Conservation (phyloP, 2,329 filamentous ascomycete species). For the Thermothelomyces thermophilus region DNA sequence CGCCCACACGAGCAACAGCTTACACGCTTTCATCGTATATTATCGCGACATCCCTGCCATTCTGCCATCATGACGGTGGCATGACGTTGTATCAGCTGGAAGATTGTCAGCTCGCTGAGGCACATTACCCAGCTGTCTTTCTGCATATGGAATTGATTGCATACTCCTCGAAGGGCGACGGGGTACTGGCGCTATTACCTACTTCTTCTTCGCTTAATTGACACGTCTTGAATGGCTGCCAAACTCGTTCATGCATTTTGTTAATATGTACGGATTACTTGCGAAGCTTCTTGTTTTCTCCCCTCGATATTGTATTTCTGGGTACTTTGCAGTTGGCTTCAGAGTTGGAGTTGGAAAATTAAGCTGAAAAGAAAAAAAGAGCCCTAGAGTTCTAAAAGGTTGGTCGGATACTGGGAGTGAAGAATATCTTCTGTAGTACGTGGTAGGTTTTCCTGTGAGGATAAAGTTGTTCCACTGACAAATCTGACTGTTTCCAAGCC, state of each 20-base stretch:
- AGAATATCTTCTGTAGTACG: no score
- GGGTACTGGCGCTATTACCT: slow-evolving; percentile 2
- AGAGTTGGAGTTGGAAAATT: no score
- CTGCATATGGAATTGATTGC: slow-evolving; percentile 8
- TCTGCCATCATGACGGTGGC: background rate
- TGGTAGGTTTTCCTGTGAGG: no score
- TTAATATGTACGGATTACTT: slow-evolving; percentile 3
- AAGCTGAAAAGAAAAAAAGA: no score
- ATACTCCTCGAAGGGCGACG: slow-evolving; percentile 1
- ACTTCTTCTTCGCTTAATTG: background rate
- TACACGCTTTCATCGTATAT: background rate
- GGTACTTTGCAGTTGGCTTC: background rate
- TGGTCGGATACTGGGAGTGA: no score
- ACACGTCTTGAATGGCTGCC: background rate
- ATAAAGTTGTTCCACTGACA: no score
- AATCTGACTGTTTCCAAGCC: no score
- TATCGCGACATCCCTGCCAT: background rate
- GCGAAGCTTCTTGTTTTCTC: background rate
- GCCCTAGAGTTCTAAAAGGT: no score
- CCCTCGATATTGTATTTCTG: background rate
- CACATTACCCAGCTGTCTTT: background rate
- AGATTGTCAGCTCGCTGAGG: background rate
- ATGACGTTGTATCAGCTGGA: background rate
- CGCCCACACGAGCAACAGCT: background rate
- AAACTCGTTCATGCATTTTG: background rate